Evolutionary conservation across 1,139 yeast species (phyloP), one percentile per base, ranked within the genome.

Genomic region (Keqinozyma sinolaborantium): DNA sequence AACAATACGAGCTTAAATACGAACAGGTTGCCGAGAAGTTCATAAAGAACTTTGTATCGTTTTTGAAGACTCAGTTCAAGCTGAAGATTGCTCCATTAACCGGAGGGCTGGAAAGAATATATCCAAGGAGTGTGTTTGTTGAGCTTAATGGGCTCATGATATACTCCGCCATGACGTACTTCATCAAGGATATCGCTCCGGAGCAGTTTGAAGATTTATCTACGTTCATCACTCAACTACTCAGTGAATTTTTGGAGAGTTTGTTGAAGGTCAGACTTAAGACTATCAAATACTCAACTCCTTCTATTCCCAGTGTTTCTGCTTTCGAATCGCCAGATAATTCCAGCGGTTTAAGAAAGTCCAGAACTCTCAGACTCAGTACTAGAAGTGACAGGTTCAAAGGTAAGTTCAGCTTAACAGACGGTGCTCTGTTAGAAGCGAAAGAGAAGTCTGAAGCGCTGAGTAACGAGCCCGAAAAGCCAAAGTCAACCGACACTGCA

Each of bases 1-100:
- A 70, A 40, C 92, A 85, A 48, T 81, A 83, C 49, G 73, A 79
- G 34, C 62, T 66, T 11, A 69, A 67, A 9, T 86, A 83, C 47
- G 85, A 82, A 44, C 54, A 61, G 20, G 80, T 80, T 1, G 71
- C 83, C 1, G 47, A 55, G 1, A 60, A 64, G 5, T 84, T 87
- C 47, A 58, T 77, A 26, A 47, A 52, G 7, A 70, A 74, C 38
- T 72, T 82, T 41, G 68, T 58, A 21, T 43, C 40, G 2, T 79
- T 72, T 33, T 50, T 82, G 29, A 61, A 64, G 29, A 41, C 49
- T 23, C 68, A 71, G 45, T 68, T 83, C 51, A 46, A 55, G 25
- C 39, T 51, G 21, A 55, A 62, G 18, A 43, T 70, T 31, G 48
- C 49, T 23, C 60, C 66, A 36, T 42, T 70, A 21, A 28, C 48